Evolutionary conservation across 495 filamentous ascomycete genomes (phyloP), one percentile per base, ranked within the genome.

Genomic region (Daldinia concentrica): DNA sequence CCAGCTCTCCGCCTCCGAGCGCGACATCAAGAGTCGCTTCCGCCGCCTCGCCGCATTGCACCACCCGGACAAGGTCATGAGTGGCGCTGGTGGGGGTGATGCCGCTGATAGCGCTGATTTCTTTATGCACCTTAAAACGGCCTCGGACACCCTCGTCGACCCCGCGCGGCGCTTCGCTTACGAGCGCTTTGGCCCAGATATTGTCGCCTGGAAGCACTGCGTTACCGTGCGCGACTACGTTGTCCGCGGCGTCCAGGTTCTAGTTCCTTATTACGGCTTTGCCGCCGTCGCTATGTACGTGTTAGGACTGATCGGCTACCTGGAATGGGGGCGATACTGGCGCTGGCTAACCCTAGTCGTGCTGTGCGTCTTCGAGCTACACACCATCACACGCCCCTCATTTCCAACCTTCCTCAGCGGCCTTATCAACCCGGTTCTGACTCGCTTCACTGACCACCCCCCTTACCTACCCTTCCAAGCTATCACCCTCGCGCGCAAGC

Each of bases 391-490:
- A 52, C 87, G 93, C 14, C 89, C 91, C 0, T 78, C 81, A 5
- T 82, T 82, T 62, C 86, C 89, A 1, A 78, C 81, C 2, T 73
- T 92, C 48, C 75, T 93, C 17, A 82, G 83, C 22, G 79, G 78
- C 2, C 69, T 93, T 39, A 63, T 95, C 43, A 92, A 92, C 64
- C 88, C 92, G 0, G 50, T 96, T 52, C 74, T 91, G 32, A 73
- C 72, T 7, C 75, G 74, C 32, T 65, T 87, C 45, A 79, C 79
- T 4, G 75, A 82, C 29, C 89, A 90, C 65, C 77, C 86, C 27
- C 86, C 90, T 4, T 91, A 95, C 55, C 83, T 98, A n/a, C 95
- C 92, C 11, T 99, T 97, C 78, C 94, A 99, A 79, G 85, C 90
- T 70, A 83, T 97, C 34, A 74, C 84, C 14, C 84, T 99, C n/a